A percentile compares a stretch with the other conserved stretches of the same genome.
phyloP scores from a whole-genome alignment of 2,329 filamentous ascomycete genomes.

The Neofusicoccum kwambonambiense region DNA sequence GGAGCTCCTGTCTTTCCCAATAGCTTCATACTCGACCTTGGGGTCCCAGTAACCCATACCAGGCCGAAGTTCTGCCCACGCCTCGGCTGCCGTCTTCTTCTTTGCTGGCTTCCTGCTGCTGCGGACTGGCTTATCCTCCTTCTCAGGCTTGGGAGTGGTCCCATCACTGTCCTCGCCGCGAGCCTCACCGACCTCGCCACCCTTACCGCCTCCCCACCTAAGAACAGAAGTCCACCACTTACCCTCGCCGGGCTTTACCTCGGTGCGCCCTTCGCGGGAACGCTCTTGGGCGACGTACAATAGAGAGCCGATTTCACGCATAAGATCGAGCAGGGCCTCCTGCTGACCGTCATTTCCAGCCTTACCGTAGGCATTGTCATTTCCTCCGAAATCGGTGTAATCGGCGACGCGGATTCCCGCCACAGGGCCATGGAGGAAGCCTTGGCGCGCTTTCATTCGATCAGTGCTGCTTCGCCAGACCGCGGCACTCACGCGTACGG shows the following conservation, averaged over 20 bases:
- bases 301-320: conserved; percentile 58
- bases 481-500: conserved; percentile 56
- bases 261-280: conserved; percentile 52
- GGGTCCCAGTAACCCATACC: conserved; percentile 56
- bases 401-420: conserved; percentile 55
- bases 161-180: conserved; percentile 24
- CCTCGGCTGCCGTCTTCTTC: conserved; percentile 47
- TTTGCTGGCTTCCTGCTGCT: conserved; percentile 27
- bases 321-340: conserved; percentile 49
- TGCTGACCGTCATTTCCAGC: conserved; percentile 28
- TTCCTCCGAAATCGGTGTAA: conserved; percentile 54
- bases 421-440: conserved; percentile 59
- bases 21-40: conserved; percentile 55
- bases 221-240: conserved; percentile 60
- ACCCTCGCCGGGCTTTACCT: conserved; percentile 53
- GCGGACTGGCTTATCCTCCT: conserved; percentile 36
- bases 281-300: conserved; percentile 61
- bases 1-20: conserved; percentile 51
- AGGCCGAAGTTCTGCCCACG: conserved; percentile 54
- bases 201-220: conserved; percentile 57
- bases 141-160: conserved; percentile 25
- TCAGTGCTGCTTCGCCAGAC: conserved; percentile 55
- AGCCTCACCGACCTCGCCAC: conserved; percentile 43
- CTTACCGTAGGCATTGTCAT: conserved; percentile 20
- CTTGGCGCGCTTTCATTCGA: conserved; percentile 51